These are phyloP conservation scores for Penicillium coprophilum DNA, from an alignment of 495 filamentous ascomycete genomes.

Conservation along the genomic window DNA sequence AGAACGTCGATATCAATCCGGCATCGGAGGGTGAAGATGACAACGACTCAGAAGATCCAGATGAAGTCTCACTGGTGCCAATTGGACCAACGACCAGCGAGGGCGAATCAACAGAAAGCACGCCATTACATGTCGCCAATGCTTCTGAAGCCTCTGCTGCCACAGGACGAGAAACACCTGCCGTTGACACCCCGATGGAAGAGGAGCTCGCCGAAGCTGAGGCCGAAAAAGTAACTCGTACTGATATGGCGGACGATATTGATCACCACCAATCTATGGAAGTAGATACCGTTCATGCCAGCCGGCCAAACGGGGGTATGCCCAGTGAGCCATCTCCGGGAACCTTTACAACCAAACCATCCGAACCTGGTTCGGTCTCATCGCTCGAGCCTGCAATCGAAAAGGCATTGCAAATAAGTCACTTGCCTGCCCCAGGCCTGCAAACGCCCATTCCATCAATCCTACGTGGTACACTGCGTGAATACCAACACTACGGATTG, in stretches of 20 bases:
- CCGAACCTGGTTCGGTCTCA: constrained; percentile 64
- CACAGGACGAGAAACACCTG: not conserved
- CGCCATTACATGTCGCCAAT: constrained; percentile 20
- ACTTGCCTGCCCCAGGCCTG: constrained; percentile 41
- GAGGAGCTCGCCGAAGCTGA: constrained; percentile 5
- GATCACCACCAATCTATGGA: constrained; percentile 19
- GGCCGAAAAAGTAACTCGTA: constrained; percentile 10
- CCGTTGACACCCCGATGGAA: not conserved
- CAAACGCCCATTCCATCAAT: constrained; percentile 82
- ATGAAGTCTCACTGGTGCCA: constrained; percentile 49
- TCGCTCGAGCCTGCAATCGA: constrained; percentile 52
- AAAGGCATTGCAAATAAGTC: constrained; percentile 32
- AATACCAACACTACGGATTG: constrained; percentile 94
- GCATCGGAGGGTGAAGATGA: constrained; percentile 25
- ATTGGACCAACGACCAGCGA: constrained; percentile 30
- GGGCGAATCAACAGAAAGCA: constrained; percentile 17
- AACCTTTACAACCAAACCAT: constrained; percentile 66
- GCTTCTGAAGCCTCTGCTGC: constrained; percentile 15
- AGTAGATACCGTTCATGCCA: constrained; percentile 16
- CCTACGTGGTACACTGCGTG: constrained; percentile 86
- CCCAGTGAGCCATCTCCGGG: constrained; percentile 55
- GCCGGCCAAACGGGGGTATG: constrained; percentile 32
- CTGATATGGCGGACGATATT: not conserved
- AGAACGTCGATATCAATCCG: constrained; percentile 23
- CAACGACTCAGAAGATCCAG: constrained; percentile 37